A percentile compares a stretch with the other conserved stretches of the same genome.
Conservation (phyloP, 345 rosid species). For the Camelina laxa region DNA sequence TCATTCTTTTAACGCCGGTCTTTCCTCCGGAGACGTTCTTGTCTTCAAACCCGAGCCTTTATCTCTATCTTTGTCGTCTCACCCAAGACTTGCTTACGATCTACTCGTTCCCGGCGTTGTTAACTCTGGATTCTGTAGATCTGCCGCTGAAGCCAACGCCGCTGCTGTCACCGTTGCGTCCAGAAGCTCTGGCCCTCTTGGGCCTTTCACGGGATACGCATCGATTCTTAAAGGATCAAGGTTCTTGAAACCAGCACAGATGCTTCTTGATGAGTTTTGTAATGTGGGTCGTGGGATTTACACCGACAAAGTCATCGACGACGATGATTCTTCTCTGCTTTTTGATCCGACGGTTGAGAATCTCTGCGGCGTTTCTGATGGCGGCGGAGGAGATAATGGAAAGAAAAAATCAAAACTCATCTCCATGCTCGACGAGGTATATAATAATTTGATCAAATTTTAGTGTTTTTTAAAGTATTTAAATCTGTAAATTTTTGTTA, state of each 20-base stretch:
- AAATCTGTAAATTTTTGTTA: background rate
- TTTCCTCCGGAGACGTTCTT: slow-evolving; percentile 49
- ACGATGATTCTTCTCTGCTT: slow-evolving; percentile 57
- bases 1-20: slow-evolving; percentile 47
- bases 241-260: slow-evolving; percentile 88
- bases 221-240: slow-evolving; percentile 80
- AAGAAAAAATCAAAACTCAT: slow-evolving; percentile 77
- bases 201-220: slow-evolving; percentile 79
- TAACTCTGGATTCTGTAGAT: slow-evolving; percentile 37
- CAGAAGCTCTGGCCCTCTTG: slow-evolving; percentile 58
- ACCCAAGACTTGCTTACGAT: slow-evolving; percentile 47
- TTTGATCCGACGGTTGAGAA: slow-evolving; percentile 58
- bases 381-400: slow-evolving; percentile 53
- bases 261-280: slow-evolving; percentile 75
- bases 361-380: slow-evolving; percentile 45
- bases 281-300: slow-evolving; percentile 66
- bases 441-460: background rate
- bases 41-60: slow-evolving; percentile 64
- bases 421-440: slow-evolving; percentile 94
- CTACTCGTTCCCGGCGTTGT: slow-evolving; percentile 35
- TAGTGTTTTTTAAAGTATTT: background rate
- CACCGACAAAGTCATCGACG: slow-evolving; percentile 49
- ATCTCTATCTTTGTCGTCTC: slow-evolving; percentile 71
- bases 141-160: slow-evolving; percentile 31
- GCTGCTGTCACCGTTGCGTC: slow-evolving; percentile 50